These are phyloP conservation scores for Flaveria linearis DNA, from an alignment of 129 eudicot genomes.

Conservation along the genomic window DNA sequence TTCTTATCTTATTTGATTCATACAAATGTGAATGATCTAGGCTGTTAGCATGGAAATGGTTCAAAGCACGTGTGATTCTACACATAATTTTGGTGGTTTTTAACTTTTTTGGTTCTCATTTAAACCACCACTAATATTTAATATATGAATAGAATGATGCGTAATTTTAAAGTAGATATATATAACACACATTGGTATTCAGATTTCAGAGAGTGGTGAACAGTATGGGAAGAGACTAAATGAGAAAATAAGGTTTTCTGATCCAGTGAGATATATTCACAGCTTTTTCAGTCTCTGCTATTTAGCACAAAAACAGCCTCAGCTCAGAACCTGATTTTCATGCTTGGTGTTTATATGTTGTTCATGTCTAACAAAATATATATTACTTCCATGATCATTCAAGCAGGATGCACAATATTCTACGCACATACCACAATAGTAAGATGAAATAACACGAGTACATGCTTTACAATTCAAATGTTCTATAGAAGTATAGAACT, in stretches of 20 bases:
- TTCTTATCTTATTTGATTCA: background rate
- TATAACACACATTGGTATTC: background rate
- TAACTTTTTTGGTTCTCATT: background rate
- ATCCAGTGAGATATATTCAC: background rate
- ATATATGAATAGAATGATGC: background rate
- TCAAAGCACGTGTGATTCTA: background rate
- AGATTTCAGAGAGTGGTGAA: background rate
- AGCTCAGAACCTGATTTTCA: background rate
- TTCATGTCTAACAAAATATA: slow-evolving; percentile 8
- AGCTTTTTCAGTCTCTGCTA: background rate
- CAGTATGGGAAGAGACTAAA: background rate
- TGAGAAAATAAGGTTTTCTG: background rate
- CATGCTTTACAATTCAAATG: background rate
- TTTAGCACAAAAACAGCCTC: slow-evolving; percentile 6
- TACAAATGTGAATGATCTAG: background rate
- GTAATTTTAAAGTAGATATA: background rate
- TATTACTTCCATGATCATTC: slow-evolving; percentile 13
- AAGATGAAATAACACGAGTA: background rate
- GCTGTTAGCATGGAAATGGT: background rate
- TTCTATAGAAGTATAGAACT: background rate
- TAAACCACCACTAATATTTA: background rate
- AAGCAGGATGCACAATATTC: background rate
- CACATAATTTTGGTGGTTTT: slow-evolving; percentile 7
- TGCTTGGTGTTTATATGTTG: too few species aligned
- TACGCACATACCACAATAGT: slow-evolving; percentile 3